phyloP scores from a whole-genome alignment of 1,284 basidiomycete species.

The Leccinum fuscescens region DNA sequence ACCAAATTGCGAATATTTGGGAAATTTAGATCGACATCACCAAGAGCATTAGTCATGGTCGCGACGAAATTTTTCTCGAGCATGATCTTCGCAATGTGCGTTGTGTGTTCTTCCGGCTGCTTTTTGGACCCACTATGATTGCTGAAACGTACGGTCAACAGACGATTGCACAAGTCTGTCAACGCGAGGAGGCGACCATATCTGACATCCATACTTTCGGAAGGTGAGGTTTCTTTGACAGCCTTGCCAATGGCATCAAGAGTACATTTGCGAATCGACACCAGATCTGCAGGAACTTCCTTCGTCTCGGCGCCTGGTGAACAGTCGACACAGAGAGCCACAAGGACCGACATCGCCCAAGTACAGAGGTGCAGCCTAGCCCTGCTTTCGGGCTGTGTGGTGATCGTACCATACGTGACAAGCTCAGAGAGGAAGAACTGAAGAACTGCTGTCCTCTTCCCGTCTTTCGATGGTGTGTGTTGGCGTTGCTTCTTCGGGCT shows the following conservation, averaged over 20 bases:
- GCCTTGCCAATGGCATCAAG: slow-evolving; percentile 86
- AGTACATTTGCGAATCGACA: slow-evolving; percentile 86
- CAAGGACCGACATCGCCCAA: too few relatives aligned
- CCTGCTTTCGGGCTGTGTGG: slow-evolving; percentile 54
- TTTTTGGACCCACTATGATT: slow-evolving; percentile 51
- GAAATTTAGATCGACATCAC: slow-evolving; percentile 95
- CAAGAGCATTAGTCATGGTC: slow-evolving; percentile 83
- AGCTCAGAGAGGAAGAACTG: slow-evolving; percentile 78
- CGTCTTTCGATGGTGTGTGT: slow-evolving; percentile 60
- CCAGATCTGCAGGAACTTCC: slow-evolving; percentile 74
- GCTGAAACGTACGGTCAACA: slow-evolving; percentile 79
- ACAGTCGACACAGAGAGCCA: too few relatives aligned
- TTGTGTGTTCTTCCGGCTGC: slow-evolving; percentile 75
- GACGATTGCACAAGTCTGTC: slow-evolving; percentile 84
- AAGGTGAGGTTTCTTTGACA: slow-evolving; percentile 76
- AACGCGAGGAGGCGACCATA: slow-evolving; percentile 91
- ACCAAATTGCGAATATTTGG: slow-evolving; percentile 88
- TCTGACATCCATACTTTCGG: slow-evolving; percentile 70
- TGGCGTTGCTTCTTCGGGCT: slow-evolving; percentile 63
- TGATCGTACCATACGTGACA: slow-evolving; percentile 73
- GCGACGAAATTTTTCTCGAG: slow-evolving; percentile 96
- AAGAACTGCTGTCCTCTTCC: slow-evolving; percentile 65
- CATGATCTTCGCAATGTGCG: slow-evolving; percentile 97
- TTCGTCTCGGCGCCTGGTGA: slow-evolving; percentile 51
- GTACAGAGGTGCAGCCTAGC: slow-evolving; percentile 36